Percentiles rank a stretch among this genome's conserved stretches.
Evolutionary conservation across 306 rosid genomes (phyloP).

Genomic region (Notholithocarpus densiflorus): DNA sequence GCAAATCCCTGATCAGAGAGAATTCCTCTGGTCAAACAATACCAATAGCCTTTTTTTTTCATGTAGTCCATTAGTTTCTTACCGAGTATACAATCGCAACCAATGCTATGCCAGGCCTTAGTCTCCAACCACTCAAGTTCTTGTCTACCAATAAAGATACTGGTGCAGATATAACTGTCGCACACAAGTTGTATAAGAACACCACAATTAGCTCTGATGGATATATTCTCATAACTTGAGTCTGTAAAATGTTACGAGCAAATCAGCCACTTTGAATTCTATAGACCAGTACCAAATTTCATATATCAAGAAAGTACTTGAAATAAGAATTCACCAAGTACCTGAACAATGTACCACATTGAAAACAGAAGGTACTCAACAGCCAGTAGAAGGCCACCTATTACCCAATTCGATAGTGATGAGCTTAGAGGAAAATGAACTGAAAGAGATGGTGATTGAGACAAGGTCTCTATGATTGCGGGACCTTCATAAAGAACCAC

Average conservation of each 20-base stretch:
- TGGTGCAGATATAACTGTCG: conserved; percentile 14
- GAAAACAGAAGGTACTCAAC: conserved; percentile 30
- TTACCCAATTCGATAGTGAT: conserved; percentile 37
- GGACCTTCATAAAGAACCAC: conserved; percentile 56
- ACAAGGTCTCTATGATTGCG: conserved; percentile 5
- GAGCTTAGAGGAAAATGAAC: conserved; percentile 11
- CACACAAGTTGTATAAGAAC: conserved; percentile 15
- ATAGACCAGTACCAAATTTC: too few relatives aligned
- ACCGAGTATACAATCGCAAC: conserved; percentile 21
- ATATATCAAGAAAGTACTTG: background rate
- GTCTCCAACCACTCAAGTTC: conserved; percentile 24
- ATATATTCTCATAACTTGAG: conserved; percentile 24
- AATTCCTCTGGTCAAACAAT: too few relatives aligned
- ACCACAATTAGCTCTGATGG: conserved; percentile 28
- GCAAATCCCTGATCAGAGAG: conserved; percentile 16
- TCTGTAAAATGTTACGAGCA: background rate
- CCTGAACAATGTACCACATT: conserved; percentile 52
- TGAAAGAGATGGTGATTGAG: background rate
- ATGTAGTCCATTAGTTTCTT: background rate
- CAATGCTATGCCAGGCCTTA: conserved; percentile 7
- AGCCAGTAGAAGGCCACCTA: conserved; percentile 44
- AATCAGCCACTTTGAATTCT: background rate
- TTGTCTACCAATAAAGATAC: conserved; percentile 21
- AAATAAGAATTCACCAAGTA: background rate
- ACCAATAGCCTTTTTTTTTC: background rate